Percentiles rank a stretch among this genome's conserved stretches.
phyloP scores from a whole-genome alignment of 179 eudicot genomes.

The Sideroxylon spinosum region DNA sequence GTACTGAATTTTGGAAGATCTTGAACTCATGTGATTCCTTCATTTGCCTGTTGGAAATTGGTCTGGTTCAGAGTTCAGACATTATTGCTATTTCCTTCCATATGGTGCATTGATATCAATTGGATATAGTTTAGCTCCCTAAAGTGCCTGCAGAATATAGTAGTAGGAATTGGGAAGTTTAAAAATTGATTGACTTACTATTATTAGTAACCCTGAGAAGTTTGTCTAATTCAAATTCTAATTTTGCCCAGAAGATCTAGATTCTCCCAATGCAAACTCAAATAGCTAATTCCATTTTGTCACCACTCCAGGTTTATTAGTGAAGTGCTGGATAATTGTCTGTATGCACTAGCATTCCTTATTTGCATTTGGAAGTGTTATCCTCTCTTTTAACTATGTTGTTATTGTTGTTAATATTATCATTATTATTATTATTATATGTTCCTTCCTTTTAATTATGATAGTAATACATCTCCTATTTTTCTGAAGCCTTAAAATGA shows the following conservation, averaged over 20 bases:
- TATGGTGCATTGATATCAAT: conserved; percentile 13
- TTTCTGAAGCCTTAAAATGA: no score
- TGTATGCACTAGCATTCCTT: not conserved
- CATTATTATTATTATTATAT: no score
- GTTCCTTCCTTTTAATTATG: not conserved
- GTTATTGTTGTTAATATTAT: no score
- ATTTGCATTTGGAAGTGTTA: not conserved
- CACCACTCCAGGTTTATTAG: not conserved
- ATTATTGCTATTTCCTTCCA: not conserved
- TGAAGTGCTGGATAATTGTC: not conserved
- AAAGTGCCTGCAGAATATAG: not conserved
- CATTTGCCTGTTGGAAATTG: not conserved
- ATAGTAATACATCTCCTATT: not conserved
- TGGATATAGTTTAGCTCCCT: not conserved
- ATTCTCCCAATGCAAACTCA: not conserved
- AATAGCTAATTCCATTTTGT: not conserved
- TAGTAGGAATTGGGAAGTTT: not conserved
- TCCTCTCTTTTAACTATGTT: not conserved
- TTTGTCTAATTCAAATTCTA: not conserved
- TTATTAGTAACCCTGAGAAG: not conserved
- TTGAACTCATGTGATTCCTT: not conserved
- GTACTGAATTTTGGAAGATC: conserved; percentile 16
- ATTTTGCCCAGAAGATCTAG: not conserved
- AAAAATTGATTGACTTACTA: not conserved
- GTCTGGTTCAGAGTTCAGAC: not conserved